These are phyloP conservation scores for Penicillium dipodomyicola DNA, from an alignment of 495 filamentous ascomycete species.

Conservation along the genomic window DNA sequence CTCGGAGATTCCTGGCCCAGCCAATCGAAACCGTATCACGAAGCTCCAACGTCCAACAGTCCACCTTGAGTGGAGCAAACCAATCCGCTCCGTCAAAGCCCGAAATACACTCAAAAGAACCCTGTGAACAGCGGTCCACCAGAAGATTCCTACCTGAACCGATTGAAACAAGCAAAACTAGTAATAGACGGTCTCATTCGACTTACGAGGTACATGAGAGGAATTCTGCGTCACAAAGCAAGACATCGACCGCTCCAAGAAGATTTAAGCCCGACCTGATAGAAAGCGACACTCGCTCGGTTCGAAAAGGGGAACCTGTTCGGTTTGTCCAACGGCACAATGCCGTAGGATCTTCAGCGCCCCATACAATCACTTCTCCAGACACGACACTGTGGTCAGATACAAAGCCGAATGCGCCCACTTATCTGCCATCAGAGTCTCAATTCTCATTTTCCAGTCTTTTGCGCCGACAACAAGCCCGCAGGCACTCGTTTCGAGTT, in stretches of 20 bases:
- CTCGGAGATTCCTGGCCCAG: slow-evolving; percentile 53
- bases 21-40: slow-evolving; percentile 66
- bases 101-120: slow-evolving; percentile 11
- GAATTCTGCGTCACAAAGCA: slow-evolving; percentile 9
- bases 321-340: slow-evolving; percentile 21
- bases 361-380: background rate
- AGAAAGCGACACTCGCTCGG: slow-evolving; percentile 53
- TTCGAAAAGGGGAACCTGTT: slow-evolving; percentile 33
- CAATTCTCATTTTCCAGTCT: slow-evolving; percentile 48
- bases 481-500: slow-evolving; percentile 55
- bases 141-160: slow-evolving; percentile 29
- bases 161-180: slow-evolving; percentile 32
- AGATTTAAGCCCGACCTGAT: slow-evolving; percentile 59
- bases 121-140: slow-evolving; percentile 9
- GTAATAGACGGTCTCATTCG: slow-evolving; percentile 14
- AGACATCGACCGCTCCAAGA: slow-evolving; percentile 25
- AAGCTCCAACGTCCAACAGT: slow-evolving; percentile 48
- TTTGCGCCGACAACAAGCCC: slow-evolving; percentile 37
- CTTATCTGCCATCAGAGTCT: slow-evolving; percentile 35
- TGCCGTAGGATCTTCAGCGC: background rate
- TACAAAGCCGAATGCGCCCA: background rate
- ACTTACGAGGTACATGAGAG: slow-evolving; percentile 9
- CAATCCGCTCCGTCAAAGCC: slow-evolving; percentile 3
- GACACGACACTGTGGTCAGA: slow-evolving; percentile 1
- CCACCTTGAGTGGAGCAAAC: slow-evolving; percentile 5